These are phyloP conservation scores for Emmonsiellopsis sp. DNA, from an alignment of 2,329 filamentous ascomycete species.

Conservation along the genomic window DNA sequence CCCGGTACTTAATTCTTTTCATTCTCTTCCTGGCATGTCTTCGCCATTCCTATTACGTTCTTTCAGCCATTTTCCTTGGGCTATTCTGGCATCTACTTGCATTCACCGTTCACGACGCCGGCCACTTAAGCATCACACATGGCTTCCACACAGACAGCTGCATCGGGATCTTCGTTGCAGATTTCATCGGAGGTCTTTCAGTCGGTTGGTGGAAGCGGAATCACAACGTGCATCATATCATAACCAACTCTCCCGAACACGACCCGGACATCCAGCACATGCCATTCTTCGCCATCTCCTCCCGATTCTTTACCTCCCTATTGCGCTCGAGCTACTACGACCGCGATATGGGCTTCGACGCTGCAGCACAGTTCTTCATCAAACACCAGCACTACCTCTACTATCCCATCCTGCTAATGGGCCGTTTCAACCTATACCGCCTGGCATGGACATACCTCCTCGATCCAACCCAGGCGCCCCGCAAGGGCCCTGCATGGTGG, in stretches of 20 bases:
- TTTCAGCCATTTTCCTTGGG: constrained; percentile 67
- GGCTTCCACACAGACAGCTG: constrained; percentile 71
- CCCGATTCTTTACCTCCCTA: constrained; percentile 64
- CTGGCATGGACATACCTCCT: constrained; percentile 75
- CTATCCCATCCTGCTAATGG: constrained; percentile 70
- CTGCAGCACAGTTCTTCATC: constrained; percentile 58
- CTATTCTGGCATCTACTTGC: constrained; percentile 89
- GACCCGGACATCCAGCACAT: constrained; percentile 92
- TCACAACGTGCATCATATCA: constrained; percentile 94
- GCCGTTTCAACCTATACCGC: constrained; percentile 77
- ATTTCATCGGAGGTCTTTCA: constrained; percentile 80
- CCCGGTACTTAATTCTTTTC: constrained; percentile 65
- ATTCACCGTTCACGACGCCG: constrained; percentile 89
- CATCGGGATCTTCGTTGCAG: constrained; percentile 82
- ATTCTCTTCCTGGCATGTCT: constrained; percentile 52
- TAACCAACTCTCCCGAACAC: constrained; percentile 90
- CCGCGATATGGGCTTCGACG: constrained; percentile 67
- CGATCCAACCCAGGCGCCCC: constrained; percentile 54
- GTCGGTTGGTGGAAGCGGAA: constrained; percentile 95
- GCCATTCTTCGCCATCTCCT: constrained; percentile 77
- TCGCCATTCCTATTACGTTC: constrained; percentile 54
- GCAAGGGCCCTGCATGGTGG: constrained; percentile 71
- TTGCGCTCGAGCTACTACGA: constrained; percentile 70
- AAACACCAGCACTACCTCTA: constrained; percentile 71
- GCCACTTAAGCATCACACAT: constrained; percentile 95